Evolutionary conservation across 192 early-diverging fungal genomes (phyloP).

Genomic region (Entomortierella parvispora): DNA sequence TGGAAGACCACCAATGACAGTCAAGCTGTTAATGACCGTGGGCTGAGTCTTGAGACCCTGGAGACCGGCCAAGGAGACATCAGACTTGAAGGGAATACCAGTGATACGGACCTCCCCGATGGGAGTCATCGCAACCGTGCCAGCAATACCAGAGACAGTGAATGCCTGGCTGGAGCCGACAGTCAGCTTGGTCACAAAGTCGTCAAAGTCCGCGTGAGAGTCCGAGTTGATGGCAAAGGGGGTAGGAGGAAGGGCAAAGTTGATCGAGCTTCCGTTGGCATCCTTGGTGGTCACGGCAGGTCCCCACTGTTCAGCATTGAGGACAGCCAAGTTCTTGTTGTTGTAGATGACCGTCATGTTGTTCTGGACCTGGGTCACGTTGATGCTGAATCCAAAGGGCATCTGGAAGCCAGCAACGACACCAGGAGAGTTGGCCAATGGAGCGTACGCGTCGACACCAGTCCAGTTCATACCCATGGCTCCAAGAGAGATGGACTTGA

Average conservation of each 20-base stretch:
- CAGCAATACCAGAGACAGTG: constrained; percentile 59
- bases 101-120: constrained; percentile 62
- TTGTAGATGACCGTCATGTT: constrained; percentile 60
- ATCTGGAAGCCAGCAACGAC: constrained; percentile 64
- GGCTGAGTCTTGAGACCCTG: constrained; percentile 65
- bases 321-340: constrained; percentile 41
- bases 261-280: constrained; percentile 61
- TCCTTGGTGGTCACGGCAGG: constrained; percentile 55
- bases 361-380: constrained; percentile 63
- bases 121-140: constrained; percentile 61
- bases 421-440: constrained; percentile 54
- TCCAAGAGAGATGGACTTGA: constrained; percentile 62
- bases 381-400: constrained; percentile 71
- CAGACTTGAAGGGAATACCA: constrained; percentile 64
- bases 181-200: constrained; percentile 62
- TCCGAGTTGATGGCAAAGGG: constrained; percentile 58
- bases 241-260: constrained; percentile 55
- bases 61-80: constrained; percentile 62
- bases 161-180: constrained; percentile 53
- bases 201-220: constrained; percentile 59
- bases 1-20: constrained; percentile 61
- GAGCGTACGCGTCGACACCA: constrained; percentile 57
- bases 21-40: constrained; percentile 62
- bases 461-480: constrained; percentile 65
- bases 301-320: constrained; percentile 40